phyloP scores from a whole-genome alignment of 305 asterid species.

The Plantago coronopus region DNA sequence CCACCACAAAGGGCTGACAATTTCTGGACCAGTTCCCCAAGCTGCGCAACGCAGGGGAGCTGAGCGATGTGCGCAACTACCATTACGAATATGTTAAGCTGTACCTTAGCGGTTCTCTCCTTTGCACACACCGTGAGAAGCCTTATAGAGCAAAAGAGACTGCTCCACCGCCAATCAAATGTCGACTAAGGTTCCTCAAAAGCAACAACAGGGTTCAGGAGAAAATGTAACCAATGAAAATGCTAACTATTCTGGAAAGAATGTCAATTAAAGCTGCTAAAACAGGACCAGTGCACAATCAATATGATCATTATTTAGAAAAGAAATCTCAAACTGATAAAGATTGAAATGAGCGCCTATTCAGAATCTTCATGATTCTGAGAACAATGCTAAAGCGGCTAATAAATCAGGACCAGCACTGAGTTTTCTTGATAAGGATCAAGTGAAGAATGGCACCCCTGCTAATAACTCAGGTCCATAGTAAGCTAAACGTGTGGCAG shows the following conservation, averaged over 20 bases:
- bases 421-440: no score
- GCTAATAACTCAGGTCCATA: conserved; percentile 18
- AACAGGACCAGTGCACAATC: not conserved
- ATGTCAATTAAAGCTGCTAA: not conserved
- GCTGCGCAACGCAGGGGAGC: no score
- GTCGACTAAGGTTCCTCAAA: conserved; percentile 24
- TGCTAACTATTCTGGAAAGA: conserved; percentile 34
- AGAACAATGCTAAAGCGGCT: not conserved
- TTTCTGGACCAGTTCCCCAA: conserved; percentile 85
- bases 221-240: conserved; percentile 30
- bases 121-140: conserved; percentile 57
- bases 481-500: conserved; percentile 37
- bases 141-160: conserved; percentile 64
- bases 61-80: conserved; percentile 64
- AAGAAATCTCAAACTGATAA: conserved; percentile 31
- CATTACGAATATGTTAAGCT: conserved; percentile 63
- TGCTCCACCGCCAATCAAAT: conserved; percentile 52
- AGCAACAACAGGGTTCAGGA: conserved; percentile 26
- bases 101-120: conserved; percentile 59
- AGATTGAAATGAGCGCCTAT: conserved; percentile 28
- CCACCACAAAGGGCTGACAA: conserved; percentile 50
- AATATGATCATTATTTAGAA: not conserved
- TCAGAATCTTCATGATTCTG: not conserved
- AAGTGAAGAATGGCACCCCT: no score
- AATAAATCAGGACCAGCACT: conserved; percentile 17